Base-by-base conservation (phyloP, 139 green algal species). In the Closterium sp. region DNA sequence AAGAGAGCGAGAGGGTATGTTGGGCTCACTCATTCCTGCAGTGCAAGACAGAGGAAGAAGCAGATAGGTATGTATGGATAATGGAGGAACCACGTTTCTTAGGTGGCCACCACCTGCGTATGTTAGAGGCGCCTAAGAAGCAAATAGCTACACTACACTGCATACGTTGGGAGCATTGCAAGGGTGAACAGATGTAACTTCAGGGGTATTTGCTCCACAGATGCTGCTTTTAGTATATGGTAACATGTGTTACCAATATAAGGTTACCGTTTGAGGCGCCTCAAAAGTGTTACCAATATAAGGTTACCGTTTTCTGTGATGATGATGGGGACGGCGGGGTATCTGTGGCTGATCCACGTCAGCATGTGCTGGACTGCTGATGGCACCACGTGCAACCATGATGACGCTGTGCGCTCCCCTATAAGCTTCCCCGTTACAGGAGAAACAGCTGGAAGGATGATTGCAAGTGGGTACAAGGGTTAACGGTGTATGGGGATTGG, bases 231-330 rank as follows among this genome's bases (percentile, higher is more conserved):
- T n/a, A n/a, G n/a, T n/a, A n/a, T n/a, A n/a, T n/a, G n/a, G n/a
- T n/a, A n/a, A n/a, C n/a, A n/a, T n/a, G n/a, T n/a, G n/a, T n/a
- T n/a, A n/a, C n/a, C n/a, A n/a, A n/a, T n/a, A n/a, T n/a, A n/a
- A n/a, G n/a, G n/a, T n/a, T n/a, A n/a, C n/a, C n/a, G n/a, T n/a
- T n/a, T n/a, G n/a, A n/a, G n/a, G n/a, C n/a, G n/a, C n/a, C n/a
- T n/a, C n/a, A n/a, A n/a, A n/a, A n/a, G n/a, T 90, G 25, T 23
- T 84, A n/a, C 19, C 21, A 33, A 84, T 33, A 23, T 19, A 90
- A 16, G 89, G 64, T 32, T 86, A 88, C 89, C 90, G 33, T 93
- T 93, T 33, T 93, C 90, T 25, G 90, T 93, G 33, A 93, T 87
- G 34, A 93, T 85, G 90, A 86, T 85, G n/a, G 90, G 90, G 25